Conservation (phyloP, 352 stramenopile species). For the Phytophthora tentaculata region DNA sequence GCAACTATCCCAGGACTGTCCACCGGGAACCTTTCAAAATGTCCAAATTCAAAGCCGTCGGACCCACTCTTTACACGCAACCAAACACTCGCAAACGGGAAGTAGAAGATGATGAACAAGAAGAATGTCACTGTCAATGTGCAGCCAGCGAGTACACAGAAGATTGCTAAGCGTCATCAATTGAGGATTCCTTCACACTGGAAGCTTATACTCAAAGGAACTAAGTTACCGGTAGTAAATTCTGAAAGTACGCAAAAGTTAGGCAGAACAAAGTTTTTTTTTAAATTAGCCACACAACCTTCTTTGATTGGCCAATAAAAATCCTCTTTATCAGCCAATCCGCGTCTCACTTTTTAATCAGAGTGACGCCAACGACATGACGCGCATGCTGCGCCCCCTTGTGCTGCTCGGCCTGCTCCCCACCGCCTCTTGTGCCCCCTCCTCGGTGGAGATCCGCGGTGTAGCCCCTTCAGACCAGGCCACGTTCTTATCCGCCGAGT, state of each 20-base stretch:
- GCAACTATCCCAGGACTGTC: constrained; percentile 42
- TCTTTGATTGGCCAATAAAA: constrained; percentile 22
- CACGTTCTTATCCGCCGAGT: constrained; percentile 23
- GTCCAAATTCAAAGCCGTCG: constrained; percentile 88
- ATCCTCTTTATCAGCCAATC: constrained; percentile 15
- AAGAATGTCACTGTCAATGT: neutral
- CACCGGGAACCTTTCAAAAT: constrained; percentile 80
- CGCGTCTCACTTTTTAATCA: constrained; percentile 3
- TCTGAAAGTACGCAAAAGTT: too few relatives aligned
- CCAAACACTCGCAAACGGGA: constrained; percentile 30
- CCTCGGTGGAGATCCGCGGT: constrained; percentile 40
- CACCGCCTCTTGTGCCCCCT: neutral
- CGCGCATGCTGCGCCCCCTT: constrained; percentile 8
- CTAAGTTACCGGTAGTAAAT: too few relatives aligned
- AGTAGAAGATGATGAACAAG: constrained; percentile 6
- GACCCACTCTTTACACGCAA: constrained; percentile 70
- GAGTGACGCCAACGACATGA: constrained; percentile 12
- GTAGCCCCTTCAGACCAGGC: constrained; percentile 46
- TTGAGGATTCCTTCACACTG: too few relatives aligned
- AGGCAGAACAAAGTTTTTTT: neutral
- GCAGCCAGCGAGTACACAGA: constrained; percentile 3
- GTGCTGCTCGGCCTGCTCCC: constrained; percentile 21
- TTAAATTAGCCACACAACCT: constrained; percentile 15
- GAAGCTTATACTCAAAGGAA: too few relatives aligned
- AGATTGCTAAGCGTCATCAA: neutral